Base-by-base conservation (phyloP, 305 asterid genomes). In the Fraxinus sp. region DNA sequence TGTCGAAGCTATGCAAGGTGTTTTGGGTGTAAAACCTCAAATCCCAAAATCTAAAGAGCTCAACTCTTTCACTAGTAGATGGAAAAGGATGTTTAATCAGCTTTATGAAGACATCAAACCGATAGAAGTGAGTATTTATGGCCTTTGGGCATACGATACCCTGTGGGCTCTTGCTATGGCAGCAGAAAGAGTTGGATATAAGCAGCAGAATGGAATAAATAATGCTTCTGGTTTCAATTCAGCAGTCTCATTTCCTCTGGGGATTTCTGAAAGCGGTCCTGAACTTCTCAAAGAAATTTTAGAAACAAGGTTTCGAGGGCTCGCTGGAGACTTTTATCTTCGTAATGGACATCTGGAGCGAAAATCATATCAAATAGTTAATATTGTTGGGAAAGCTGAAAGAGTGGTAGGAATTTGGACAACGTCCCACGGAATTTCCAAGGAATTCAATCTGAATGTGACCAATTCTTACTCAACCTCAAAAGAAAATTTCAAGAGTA, bases 1-100 rank as follows among this genome's bases (percentile, higher is more conserved):
- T 22, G 84, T 84, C 28, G 91, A 89, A 44, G 84, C 93, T 3
- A 89, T 89, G 93, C 91, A 91, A 84, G 95, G 97, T 7, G 93
- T 90, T 52, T 70, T 88, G 0, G 97, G 97, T 20, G 85, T 91
- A 62, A 89, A 78, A 80, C 92, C 93, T 73, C 49, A 83, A 24
- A 73, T 88, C 73, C 92, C 93, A 13, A 49, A 75, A 32, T 84
- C 95, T 39, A n/a, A 37, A 37, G 73, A 85, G 77, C 81, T 89
- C 7, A 3, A 73, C 14, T 81, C 76, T 1, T 90, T 86, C 79
- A 78, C 84, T 0, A 13, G 46, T 78, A 89, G 86, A 85, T 86
- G 90, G 90, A 81, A 80, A 30, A 73, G 79, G 81, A 59, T 41
- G 57, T 86, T 81, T 78, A 74, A n/a, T 74, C 82, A 70, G 57